A percentile compares a stretch with the other conserved stretches of the same genome.
Evolutionary conservation across 306 rosid genomes (phyloP).

Genomic region (Senna tora): DNA sequence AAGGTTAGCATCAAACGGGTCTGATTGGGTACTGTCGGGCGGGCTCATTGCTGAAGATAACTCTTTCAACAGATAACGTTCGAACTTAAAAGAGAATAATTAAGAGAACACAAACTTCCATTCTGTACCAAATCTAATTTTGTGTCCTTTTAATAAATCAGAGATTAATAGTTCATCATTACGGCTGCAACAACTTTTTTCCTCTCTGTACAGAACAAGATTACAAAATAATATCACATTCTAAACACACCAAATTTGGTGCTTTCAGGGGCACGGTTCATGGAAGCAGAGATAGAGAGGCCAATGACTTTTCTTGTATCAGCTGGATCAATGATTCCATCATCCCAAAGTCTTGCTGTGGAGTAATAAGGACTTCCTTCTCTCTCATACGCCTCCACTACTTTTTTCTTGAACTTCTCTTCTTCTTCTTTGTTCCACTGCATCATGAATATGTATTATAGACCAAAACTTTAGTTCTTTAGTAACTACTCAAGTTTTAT

Average conservation of each 20-base stretch:
- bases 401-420: constrained; percentile 74
- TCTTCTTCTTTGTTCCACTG: constrained; percentile 94
- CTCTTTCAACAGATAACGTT: too few species aligned
- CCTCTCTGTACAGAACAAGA: constrained; percentile 27
- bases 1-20: too few species aligned
- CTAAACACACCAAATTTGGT: constrained; percentile 93
- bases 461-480: background rate
- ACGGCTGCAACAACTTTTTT: constrained; percentile 6
- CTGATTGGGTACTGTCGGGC: too few species aligned
- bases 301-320: constrained; percentile 86
- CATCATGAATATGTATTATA: constrained; percentile 6
- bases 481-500: background rate
- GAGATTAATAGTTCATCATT: constrained; percentile 13
- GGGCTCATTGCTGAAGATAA: too few species aligned
- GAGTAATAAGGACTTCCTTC: constrained; percentile 94
- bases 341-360: constrained; percentile 96
- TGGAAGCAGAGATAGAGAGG: constrained; percentile 75
- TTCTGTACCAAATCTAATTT: too few species aligned
- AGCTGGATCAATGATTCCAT: constrained; percentile 95
- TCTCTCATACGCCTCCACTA: constrained; percentile 77
- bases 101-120: too few species aligned
- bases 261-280: constrained; percentile 63
- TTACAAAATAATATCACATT: constrained; percentile 51
- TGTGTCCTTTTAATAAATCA: constrained; percentile 13
- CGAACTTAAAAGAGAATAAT: too few species aligned